These are phyloP conservation scores for Panus rudis DNA, from an alignment of 768 basidiomycete species.

Conservation along the genomic window DNA sequence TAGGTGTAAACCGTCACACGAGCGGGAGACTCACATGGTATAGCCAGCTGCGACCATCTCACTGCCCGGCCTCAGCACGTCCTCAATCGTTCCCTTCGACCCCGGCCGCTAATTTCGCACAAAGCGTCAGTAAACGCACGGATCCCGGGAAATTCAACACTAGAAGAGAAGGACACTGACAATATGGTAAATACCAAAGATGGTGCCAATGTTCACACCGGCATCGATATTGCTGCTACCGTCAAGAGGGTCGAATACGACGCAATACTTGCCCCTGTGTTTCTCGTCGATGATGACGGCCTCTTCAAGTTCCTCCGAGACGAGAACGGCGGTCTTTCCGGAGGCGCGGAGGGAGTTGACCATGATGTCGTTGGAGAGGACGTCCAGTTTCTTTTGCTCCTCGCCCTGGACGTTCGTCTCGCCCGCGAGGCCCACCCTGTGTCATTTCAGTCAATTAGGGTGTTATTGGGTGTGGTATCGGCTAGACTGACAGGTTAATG, in stretches of 20 bases:
- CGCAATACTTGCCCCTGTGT: slow-evolving; percentile 86
- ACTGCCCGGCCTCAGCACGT: slow-evolving; percentile 88
- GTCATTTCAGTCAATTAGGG: slow-evolving; percentile 4
- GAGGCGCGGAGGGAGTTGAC: slow-evolving; percentile 92
- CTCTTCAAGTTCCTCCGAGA: slow-evolving; percentile 92
- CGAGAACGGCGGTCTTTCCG: slow-evolving; percentile 95
- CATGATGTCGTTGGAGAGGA: slow-evolving; percentile 99
- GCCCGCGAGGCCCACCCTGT: slow-evolving; percentile 94
- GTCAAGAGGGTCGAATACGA: slow-evolving; percentile 97
- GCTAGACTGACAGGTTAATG: slow-evolving; percentile 88
- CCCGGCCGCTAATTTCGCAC: slow-evolving; percentile 48
- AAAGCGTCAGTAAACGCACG: background rate
- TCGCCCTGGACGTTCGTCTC: slow-evolving; percentile 97
- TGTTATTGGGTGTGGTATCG: no score
- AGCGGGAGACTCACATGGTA: slow-evolving; percentile 62
- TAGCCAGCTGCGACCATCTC: slow-evolving; percentile 99
- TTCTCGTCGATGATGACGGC: slow-evolving; percentile 84
- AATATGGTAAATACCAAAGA: slow-evolving; percentile 93
- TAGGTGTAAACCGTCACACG: slow-evolving; percentile 1
- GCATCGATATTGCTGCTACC: slow-evolving; percentile 97
- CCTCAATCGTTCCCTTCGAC: slow-evolving; percentile 72
- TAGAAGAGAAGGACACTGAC: slow-evolving; percentile 39
- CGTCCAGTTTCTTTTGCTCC: slow-evolving; percentile 98
- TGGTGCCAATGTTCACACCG: slow-evolving; percentile 96
- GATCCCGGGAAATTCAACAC: background rate